Base-by-base conservation (phyloP, 2,329 filamentous ascomycete species). In the Cordyceps fumosorosea region DNA sequence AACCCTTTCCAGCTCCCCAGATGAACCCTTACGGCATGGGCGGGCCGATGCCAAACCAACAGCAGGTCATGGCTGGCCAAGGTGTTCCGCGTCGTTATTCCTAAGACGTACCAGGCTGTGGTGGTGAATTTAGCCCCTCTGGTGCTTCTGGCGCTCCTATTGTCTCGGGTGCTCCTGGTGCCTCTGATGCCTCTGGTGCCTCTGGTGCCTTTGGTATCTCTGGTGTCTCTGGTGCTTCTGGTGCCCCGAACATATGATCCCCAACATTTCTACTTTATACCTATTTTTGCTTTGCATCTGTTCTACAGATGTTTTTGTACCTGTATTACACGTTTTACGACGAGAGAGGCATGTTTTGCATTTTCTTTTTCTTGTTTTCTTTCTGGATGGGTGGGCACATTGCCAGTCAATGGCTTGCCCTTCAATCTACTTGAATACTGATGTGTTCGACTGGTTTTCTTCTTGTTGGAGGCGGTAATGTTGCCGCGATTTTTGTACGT, bases 11-110 rank as follows among this genome's bases (percentile, higher is more conserved):
- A 10, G 81, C 81, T 62, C 74, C 78, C 0, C 81, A 84, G 66
- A 82, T 85, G 72, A 84, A 85, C 65, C 82, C 83, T 0, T 86
- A 86, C 66, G 81, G 80, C 50, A 84, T 86, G 82, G 79, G 75
- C 8, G 79, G 77, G 4, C 76, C 79, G 0, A 81, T 85, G 64
- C 69, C 77, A 5, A 78, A 77, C 63, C 77, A 79, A 37, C 81
- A 84, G 67, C 77, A 79, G 34, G 81, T 84, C 60, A 82, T 84
- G 75, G 79, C 81, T 50, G 81, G 81, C 42, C 82, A 84, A 68
- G 77, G 77, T 61, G 77, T 81, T 10, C 78, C 82, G 67, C 78
- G 84, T 63, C 82, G 83, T 64, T 85, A 81, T 73, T 84, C 81
- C 72, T 86, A 83, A 67, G 64, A 44, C 16, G 18, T 5, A 44